Base-by-base conservation (phyloP, 2,329 filamentous ascomycete species). In the Incumbomyces lentus region DNA sequence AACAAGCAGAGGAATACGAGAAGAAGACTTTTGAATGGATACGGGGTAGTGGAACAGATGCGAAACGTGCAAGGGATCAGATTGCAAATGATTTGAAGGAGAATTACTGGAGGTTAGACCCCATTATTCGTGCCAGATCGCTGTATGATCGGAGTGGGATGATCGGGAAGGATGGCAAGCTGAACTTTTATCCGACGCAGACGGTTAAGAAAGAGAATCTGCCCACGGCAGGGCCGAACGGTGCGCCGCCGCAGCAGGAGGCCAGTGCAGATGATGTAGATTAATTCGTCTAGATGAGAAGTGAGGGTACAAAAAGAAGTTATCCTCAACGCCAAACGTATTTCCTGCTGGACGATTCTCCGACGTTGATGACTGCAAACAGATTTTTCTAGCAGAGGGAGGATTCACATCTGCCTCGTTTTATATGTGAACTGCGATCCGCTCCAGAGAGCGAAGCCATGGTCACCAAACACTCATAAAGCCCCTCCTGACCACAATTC, bases 41-140 rank as follows among this genome's bases (percentile, higher is more conserved):
- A 44, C 64, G 67, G 19, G 22, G 22, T 8, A 8, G 22, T 26
- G 55, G 68, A 40, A 61, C 64, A 35, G 55, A 64, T 6, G 63
- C 63, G n/a, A 75, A 78, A 60, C 66, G 68, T 40, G 75, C 78
- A 62, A 72, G 87, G 47, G 69, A 78, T 32, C 66, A 69, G 2
- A 59, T 92, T 22, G 81, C 84, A 2, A 72, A 72, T 42, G 67
- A 76, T 52, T 61, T 96, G 56, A 74, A 74, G 51, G 72, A 75
- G 40, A 85, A 85, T 56, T 98, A 96, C 68, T 98, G 92, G 90
- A 73, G 75, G 33, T 65, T 95, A 44, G 92, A 98, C 66, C 87
- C 87, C 0, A 94, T 90, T 62, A 63, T 96, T 26, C 74, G 92
- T 33, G 86, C 89, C 11, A 75, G 82, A 58, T 84, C 81, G n/a